A percentile compares a stretch with the other conserved stretches of the same genome.
Evolutionary conservation across 1,139 yeast genomes (phyloP).

Genomic region (Geotrichum cucujoidarum): DNA sequence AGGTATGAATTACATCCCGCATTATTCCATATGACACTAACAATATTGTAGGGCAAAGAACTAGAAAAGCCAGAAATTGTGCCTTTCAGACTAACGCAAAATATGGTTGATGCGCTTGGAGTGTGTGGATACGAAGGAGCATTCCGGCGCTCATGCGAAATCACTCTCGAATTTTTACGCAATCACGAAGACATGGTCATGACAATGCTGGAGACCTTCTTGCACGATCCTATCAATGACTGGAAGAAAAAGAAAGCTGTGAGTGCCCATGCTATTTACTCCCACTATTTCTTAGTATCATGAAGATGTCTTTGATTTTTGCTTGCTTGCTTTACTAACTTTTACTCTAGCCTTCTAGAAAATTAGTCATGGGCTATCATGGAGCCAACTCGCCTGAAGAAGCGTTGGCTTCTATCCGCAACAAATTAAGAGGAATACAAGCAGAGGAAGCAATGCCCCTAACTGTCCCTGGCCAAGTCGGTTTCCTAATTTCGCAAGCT

Average conservation of each 20-base stretch:
- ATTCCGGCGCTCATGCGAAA: constrained; percentile 81
- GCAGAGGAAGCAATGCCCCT: constrained; percentile 80
- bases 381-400: constrained; percentile 48
- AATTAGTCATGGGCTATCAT: constrained; percentile 27
- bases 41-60: constrained; percentile 38
- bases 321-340: not conserved
- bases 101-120: constrained; percentile 89
- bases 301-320: not conserved
- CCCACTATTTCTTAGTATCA: not conserved
- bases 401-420: constrained; percentile 69
- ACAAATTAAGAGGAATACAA: constrained; percentile 79
- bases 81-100: constrained; percentile 86
- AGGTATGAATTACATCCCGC: constrained; percentile 19
- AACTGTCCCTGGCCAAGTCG: constrained; percentile 91
- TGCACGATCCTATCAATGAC: constrained; percentile 79
- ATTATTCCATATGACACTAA: not conserved
- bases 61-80: constrained; percentile 84
- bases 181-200: constrained; percentile 81
- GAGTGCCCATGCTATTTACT: not conserved
- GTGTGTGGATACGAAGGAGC: constrained; percentile 87
- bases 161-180: constrained; percentile 67
- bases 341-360: constrained; percentile 15
- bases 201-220: constrained; percentile 86
- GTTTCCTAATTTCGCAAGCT: constrained; percentile 80
- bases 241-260: constrained; percentile 25